A percentile compares a stretch with the other conserved stretches of the same genome.
Conservation (phyloP, 2,329 filamentous ascomycete genomes). For the Orbilia blumenaviensis region DNA sequence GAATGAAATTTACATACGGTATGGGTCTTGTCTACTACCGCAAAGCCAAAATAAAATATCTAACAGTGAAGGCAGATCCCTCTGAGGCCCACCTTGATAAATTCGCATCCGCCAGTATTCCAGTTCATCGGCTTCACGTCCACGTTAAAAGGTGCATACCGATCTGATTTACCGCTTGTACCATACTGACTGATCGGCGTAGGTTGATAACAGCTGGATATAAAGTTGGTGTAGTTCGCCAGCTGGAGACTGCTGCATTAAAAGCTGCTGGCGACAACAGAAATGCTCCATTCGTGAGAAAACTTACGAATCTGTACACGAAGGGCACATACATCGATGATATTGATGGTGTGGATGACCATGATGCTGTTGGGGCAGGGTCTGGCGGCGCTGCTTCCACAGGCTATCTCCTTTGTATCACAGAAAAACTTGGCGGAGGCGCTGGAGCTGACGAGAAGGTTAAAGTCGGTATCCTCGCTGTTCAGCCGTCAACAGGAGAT, state of each 20-base stretch:
- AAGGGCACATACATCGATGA: constrained; percentile 98
- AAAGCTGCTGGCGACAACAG: constrained; percentile 96
- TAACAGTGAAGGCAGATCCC: constrained; percentile 66
- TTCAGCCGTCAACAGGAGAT: constrained; percentile 94
- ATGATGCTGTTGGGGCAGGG: constrained; percentile 52
- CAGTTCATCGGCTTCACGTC: constrained; percentile 87
- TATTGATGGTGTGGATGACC: constrained; percentile 76
- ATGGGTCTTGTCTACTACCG: constrained; percentile 60
- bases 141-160: constrained; percentile 77
- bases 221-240: constrained; percentile 94
- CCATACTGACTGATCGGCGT: not conserved
- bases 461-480: constrained; percentile 87
- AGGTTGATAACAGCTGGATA: constrained; percentile 84
- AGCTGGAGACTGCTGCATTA: constrained; percentile 92
- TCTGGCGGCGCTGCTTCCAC: constrained; percentile 72
- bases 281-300: constrained; percentile 88
- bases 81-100: constrained; percentile 91
- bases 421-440: constrained; percentile 80
- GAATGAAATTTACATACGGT: constrained; percentile 85
- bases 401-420: constrained; percentile 93
- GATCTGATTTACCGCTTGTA: too few species aligned
- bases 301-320: constrained; percentile 95
- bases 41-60: constrained; percentile 45
- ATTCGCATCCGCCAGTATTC: constrained; percentile 95
- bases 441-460: constrained; percentile 92